Percentiles rank a stretch among this genome's conserved stretches.
phyloP scores from a whole-genome alignment of 352 stramenopile species.

The Plasmopara muralis region DNA sequence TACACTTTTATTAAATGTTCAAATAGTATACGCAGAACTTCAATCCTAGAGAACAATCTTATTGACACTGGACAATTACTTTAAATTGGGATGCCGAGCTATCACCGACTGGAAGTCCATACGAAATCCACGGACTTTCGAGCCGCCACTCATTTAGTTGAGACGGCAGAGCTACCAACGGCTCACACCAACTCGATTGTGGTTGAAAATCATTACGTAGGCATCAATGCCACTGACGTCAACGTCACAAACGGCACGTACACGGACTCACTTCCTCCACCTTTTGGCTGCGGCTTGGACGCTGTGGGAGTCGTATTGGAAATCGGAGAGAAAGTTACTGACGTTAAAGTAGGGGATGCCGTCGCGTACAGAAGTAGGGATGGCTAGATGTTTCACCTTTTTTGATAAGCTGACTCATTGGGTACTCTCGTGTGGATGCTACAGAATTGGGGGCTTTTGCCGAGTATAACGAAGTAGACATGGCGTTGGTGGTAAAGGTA shows the following conservation, averaged over 20 bases:
- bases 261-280: slow-evolving; percentile 23
- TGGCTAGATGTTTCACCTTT: not conserved
- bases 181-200: slow-evolving; percentile 22
- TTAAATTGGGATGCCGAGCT: slow-evolving; percentile 22
- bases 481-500: slow-evolving; percentile 25
- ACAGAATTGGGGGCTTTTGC: slow-evolving; percentile 43
- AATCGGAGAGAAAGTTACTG: slow-evolving; percentile 32
- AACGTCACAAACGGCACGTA: slow-evolving; percentile 48
- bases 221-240: slow-evolving; percentile 48
- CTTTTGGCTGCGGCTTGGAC: slow-evolving; percentile 42
- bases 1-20: too few species aligned
- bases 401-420: not conserved
- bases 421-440: not conserved
- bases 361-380: slow-evolving; percentile 36
- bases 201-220: slow-evolving; percentile 39
- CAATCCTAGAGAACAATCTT: too few species aligned
- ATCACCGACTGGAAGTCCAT: slow-evolving; percentile 36
- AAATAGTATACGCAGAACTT: too few species aligned
- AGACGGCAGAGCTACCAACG: slow-evolving; percentile 23
- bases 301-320: slow-evolving; percentile 32
- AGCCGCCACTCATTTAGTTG: slow-evolving; percentile 29
- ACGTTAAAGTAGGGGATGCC: slow-evolving; percentile 35
- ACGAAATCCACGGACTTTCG: slow-evolving; percentile 39
- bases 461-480: slow-evolving; percentile 39
- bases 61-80: not conserved